A percentile compares a stretch with the other conserved stretches of the same genome.
phyloP scores from a whole-genome alignment of 2,329 filamentous ascomycete genomes.

The Monosporascus cannonballus region DNA sequence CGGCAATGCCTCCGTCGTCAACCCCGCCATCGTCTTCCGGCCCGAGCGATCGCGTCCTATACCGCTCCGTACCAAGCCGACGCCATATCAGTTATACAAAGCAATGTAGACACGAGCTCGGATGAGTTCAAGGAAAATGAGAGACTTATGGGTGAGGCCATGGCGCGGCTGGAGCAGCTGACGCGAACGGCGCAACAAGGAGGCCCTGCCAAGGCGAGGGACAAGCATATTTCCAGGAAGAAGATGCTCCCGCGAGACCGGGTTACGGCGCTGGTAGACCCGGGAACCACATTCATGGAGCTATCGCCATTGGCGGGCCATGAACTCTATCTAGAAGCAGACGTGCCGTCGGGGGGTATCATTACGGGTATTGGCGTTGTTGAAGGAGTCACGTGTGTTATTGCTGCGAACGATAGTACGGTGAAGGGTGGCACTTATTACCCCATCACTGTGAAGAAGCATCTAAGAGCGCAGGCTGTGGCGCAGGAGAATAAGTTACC shows the following conservation, averaged over 20 bases:
- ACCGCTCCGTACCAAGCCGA: slow-evolving; percentile 75
- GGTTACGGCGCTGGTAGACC: slow-evolving; percentile 80
- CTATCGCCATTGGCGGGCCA: slow-evolving; percentile 88
- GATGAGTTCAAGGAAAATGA: slow-evolving; percentile 78
- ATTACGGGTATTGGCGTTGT: slow-evolving; percentile 89
- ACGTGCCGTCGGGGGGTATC: slow-evolving; percentile 84
- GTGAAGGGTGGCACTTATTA: slow-evolving; percentile 98
- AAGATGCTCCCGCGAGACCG: slow-evolving; percentile 95
- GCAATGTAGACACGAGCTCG: slow-evolving; percentile 68
- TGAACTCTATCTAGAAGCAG: slow-evolving; percentile 77
- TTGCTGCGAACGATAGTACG: slow-evolving; percentile 93
- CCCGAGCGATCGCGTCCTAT: slow-evolving; percentile 60
- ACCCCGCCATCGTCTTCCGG: slow-evolving; percentile 22
- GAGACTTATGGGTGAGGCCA: slow-evolving; percentile 67
- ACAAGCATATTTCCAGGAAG: slow-evolving; percentile 80
- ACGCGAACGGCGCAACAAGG: slow-evolving; percentile 68
- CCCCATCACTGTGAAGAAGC: slow-evolving; percentile 96
- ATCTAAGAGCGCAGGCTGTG: slow-evolving; percentile 84
- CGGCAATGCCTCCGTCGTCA: slow-evolving; percentile 26
- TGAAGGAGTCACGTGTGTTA: slow-evolving; percentile 84
- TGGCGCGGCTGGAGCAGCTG: slow-evolving; percentile 61
- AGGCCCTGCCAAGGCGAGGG: slow-evolving; percentile 72
- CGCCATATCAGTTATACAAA: slow-evolving; percentile 75
- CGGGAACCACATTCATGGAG: slow-evolving; percentile 85
- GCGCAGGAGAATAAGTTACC: slow-evolving; percentile 77